phyloP scores from a whole-genome alignment of 23 red algal genomes.

The Gracilaria gracilis region DNA sequence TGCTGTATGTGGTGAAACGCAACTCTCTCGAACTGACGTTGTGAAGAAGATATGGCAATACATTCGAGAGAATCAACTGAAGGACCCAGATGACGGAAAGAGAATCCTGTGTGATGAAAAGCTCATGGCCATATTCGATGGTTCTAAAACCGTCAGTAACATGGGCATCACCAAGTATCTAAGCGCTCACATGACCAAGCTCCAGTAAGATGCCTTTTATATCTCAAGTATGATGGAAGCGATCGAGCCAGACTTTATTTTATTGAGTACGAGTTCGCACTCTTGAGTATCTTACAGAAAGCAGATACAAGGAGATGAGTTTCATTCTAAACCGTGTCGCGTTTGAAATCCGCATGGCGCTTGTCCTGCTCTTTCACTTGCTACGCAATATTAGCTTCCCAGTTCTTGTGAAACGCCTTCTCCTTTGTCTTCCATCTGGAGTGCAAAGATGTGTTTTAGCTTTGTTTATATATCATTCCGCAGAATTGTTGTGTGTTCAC shows the following conservation, averaged over 20 bases:
- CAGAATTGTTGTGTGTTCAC: conserved; percentile 31
- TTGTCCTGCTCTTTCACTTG: neutral
- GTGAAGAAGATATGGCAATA: conserved; percentile 89
- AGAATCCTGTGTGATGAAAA: conserved; percentile 89
- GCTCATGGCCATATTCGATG: conserved; percentile 80
- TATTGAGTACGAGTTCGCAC: neutral
- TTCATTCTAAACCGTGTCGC: conserved; percentile 12
- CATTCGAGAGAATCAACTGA: conserved; percentile 80
- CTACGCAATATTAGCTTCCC: neutral
- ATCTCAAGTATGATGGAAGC: neutral
- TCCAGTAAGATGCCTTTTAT: neutral
- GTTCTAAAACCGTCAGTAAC: conserved; percentile 66
- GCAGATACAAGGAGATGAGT: neutral
- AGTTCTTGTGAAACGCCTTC: neutral
- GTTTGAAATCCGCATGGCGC: neutral
- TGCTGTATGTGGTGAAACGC: conserved; percentile 79
- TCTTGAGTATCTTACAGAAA: neutral
- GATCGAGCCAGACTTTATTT: neutral
- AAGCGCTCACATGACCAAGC: conserved; percentile 77
- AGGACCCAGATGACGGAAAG: conserved; percentile 84
- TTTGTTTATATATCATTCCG: conserved; percentile 11
- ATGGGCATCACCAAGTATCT: conserved; percentile 94
- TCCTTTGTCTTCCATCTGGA: neutral
- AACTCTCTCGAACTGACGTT: conserved; percentile 80
- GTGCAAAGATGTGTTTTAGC: conserved; percentile 23